Evolutionary conservation across 257 asterid species (phyloP).

Genomic region (Handroanthus guayacan): DNA sequence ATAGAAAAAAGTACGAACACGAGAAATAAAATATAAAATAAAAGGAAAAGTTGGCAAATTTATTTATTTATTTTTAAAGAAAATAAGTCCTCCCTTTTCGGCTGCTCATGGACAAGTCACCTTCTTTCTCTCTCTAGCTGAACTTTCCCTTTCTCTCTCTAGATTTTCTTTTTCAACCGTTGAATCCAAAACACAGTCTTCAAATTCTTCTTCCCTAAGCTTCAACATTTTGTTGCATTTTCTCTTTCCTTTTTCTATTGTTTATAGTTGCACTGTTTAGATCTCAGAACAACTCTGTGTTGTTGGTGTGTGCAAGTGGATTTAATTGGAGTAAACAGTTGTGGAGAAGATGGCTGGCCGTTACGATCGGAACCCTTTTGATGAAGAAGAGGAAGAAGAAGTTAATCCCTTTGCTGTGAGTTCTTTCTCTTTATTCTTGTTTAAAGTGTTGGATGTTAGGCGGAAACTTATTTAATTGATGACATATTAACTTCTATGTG

Average conservation of each 20-base stretch:
- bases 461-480: not conserved
- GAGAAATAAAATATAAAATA: not conserved
- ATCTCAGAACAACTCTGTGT: constrained; percentile 34
- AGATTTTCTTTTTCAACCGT: constrained; percentile 37
- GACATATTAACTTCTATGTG: constrained; percentile 1
- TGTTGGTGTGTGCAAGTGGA: constrained; percentile 13
- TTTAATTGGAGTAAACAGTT: constrained; percentile 28
- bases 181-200: constrained; percentile 28
- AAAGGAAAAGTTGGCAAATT: not conserved
- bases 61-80: not conserved
- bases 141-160: constrained; percentile 35
- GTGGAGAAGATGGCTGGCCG: constrained; percentile 63
- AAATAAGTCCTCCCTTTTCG: not conserved
- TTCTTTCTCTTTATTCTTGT: constrained; percentile 16
- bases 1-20: not conserved
- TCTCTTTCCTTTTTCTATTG: not conserved
- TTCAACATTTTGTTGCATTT: constrained; percentile 2
- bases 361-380: constrained; percentile 76
- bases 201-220: constrained; percentile 44
- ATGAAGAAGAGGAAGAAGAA: constrained; percentile 65
- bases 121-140: constrained; percentile 9
- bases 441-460: not conserved
- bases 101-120: constrained; percentile 26
- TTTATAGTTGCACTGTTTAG: constrained; percentile 20
- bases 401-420: constrained; percentile 73